Conservation (phyloP, 495 filamentous ascomycete species). For the Poronia punctata region DNA sequence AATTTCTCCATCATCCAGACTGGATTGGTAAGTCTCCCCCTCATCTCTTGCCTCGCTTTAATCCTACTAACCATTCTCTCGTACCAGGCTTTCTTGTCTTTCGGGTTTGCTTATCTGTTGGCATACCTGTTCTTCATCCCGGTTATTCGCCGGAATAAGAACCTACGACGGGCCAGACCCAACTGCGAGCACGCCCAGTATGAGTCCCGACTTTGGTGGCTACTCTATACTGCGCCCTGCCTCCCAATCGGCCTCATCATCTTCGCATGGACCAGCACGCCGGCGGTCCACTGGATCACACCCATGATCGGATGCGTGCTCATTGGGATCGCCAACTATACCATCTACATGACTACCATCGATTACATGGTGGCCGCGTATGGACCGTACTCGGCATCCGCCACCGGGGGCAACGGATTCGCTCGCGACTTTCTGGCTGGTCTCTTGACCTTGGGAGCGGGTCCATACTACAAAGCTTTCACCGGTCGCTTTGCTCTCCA, state of each 20-base stretch:
- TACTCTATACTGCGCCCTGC: slow-evolving; percentile 59
- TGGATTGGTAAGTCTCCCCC: slow-evolving; percentile 37
- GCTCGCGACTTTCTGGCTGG: slow-evolving; percentile 79
- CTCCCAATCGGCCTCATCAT: slow-evolving; percentile 62
- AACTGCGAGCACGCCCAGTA: slow-evolving; percentile 53
- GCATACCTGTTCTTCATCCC: slow-evolving; percentile 58
- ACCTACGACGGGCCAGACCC: slow-evolving; percentile 41
- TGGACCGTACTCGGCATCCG: slow-evolving; percentile 70
- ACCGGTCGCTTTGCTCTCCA: slow-evolving; percentile 45
- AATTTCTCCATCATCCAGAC: slow-evolving; percentile 45
- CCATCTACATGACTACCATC: slow-evolving; percentile 72
- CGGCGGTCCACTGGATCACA: slow-evolving; percentile 54
- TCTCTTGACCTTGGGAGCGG: slow-evolving; percentile 64
- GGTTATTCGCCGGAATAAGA: slow-evolving; percentile 50
- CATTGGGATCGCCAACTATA: slow-evolving; percentile 62
- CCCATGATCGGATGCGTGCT: slow-evolving; percentile 52
- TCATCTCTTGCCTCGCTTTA: not conserved
- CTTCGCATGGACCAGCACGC: slow-evolving; percentile 60
- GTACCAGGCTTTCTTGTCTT: slow-evolving; percentile 49
- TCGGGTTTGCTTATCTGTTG: slow-evolving; percentile 57
- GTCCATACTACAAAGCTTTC: slow-evolving; percentile 62
- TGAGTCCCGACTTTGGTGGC: slow-evolving; percentile 52
- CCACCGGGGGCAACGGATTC: slow-evolving; percentile 64
- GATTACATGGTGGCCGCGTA: slow-evolving; percentile 81
- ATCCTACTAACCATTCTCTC: not conserved